A percentile compares a stretch with the other conserved stretches of the same genome.
Evolutionary conservation across 2,329 filamentous ascomycete genomes (phyloP).

Genomic region (Hypocrella siamensis): DNA sequence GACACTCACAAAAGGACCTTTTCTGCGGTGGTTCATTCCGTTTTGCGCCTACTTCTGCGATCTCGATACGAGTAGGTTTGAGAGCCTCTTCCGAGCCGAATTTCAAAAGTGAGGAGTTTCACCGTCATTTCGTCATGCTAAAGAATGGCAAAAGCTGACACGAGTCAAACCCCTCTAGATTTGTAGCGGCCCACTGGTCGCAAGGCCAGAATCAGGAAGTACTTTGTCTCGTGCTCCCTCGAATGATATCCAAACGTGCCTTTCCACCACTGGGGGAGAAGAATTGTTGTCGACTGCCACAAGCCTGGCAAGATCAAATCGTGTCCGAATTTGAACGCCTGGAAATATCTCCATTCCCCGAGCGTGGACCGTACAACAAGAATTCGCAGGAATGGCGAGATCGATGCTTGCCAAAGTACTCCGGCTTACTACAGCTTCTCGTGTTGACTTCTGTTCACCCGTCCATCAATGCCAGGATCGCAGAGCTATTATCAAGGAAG

Average conservation of each 20-base stretch:
- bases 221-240: conserved; percentile 52
- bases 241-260: conserved; percentile 39
- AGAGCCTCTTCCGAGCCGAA: conserved; percentile 59
- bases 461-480: conserved; percentile 49
- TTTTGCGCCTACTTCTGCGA: conserved; percentile 75
- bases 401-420: conserved; percentile 50
- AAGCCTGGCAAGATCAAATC: conserved; percentile 60
- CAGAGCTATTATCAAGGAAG: conserved; percentile 49
- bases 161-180: conserved; percentile 38
- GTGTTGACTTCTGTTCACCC: conserved; percentile 47
- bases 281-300: conserved; percentile 40
- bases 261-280: conserved; percentile 37
- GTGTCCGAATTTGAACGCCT: conserved; percentile 52
- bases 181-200: conserved; percentile 60
- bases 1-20: conserved; percentile 44
- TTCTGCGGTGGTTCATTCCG: conserved; percentile 60
- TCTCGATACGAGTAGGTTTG: conserved; percentile 58
- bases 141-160: not conserved
- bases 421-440: conserved; percentile 48
- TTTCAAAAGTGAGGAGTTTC: conserved; percentile 55
- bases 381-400: conserved; percentile 46
- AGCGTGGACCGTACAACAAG: conserved; percentile 45
- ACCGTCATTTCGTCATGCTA: too few species aligned
- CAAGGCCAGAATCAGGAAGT: conserved; percentile 48
- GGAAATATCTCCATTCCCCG: conserved; percentile 48